Conservation (phyloP, 352 stramenopile species). For the Pythium phragmiticola region DNA sequence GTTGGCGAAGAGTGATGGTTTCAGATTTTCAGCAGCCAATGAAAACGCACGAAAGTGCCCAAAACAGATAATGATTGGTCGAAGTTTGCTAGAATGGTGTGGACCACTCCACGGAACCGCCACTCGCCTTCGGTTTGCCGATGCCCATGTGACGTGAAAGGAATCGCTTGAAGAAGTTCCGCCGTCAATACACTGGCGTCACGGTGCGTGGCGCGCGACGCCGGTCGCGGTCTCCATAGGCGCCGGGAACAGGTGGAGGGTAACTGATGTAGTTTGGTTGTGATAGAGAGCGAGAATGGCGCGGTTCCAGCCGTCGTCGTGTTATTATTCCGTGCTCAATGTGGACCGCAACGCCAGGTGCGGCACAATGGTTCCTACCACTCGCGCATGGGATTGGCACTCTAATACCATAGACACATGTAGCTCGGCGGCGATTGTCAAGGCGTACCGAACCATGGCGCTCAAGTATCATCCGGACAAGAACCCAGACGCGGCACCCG, state of each 20-base stretch:
- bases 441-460: conserved; percentile 92
- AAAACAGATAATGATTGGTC: conserved; percentile 11
- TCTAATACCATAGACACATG: neutral
- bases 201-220: neutral
- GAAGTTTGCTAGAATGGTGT: conserved; percentile 2
- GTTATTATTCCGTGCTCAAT: conserved; percentile 71
- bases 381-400: too few species aligned
- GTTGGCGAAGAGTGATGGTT: conserved; percentile 23
- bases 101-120: conserved; percentile 5
- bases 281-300: conserved; percentile 11
- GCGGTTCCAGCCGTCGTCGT: conserved; percentile 26
- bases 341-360: conserved; percentile 62
- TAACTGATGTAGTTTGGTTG: neutral
- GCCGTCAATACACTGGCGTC: conserved; percentile 4
- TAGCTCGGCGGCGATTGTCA: conserved; percentile 92
- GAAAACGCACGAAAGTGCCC: neutral
- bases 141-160: conserved; percentile 25
- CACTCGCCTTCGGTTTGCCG: neutral
- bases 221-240: too few species aligned
- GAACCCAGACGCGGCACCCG: conserved; percentile 85
- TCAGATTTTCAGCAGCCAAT: conserved; percentile 14
- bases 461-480: conserved; percentile 97
- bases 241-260: neutral
- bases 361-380: neutral
- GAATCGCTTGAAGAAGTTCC: conserved; percentile 11